Evolutionary conservation across 2,329 filamentous ascomycete species (phyloP).

Genomic region (Botryotinia convoluta): DNA sequence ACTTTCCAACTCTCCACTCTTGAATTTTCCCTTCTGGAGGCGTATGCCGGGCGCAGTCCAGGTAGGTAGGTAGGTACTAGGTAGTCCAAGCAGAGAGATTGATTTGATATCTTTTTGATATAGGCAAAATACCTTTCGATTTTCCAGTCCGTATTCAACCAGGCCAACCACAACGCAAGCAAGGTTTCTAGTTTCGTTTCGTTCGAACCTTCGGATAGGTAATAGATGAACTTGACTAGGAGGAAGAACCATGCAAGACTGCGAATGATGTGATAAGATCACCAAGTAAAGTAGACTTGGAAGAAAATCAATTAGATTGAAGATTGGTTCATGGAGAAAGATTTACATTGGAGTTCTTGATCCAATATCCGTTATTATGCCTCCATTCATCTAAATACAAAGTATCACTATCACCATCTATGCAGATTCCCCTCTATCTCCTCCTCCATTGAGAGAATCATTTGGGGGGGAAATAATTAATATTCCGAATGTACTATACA

Average conservation of each 20-base stretch:
- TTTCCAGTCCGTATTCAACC: neutral
- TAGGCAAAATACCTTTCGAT: neutral
- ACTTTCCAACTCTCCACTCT: neutral
- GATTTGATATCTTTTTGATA: neutral
- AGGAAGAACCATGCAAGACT: neutral
- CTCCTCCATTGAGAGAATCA: neutral
- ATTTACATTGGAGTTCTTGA: neutral
- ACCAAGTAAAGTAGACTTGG: neutral
- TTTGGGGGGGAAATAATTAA: neutral
- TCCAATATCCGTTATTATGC: neutral
- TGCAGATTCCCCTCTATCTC: neutral
- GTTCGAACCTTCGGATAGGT: neutral
- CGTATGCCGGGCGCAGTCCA: neutral
- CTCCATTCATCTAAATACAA: neutral
- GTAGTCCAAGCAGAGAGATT: neutral
- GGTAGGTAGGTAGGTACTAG: neutral
- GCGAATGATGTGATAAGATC: neutral
- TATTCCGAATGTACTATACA: neutral
- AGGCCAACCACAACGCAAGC: neutral
- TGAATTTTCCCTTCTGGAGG: neutral
- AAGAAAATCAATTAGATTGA: neutral
- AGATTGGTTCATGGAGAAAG: neutral
- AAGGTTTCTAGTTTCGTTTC: neutral
- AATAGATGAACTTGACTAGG: neutral
- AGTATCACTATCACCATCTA: neutral